These are phyloP conservation scores for Anethum foeniculum DNA, from an alignment of 140 eudicot species.

Conservation along the genomic window DNA sequence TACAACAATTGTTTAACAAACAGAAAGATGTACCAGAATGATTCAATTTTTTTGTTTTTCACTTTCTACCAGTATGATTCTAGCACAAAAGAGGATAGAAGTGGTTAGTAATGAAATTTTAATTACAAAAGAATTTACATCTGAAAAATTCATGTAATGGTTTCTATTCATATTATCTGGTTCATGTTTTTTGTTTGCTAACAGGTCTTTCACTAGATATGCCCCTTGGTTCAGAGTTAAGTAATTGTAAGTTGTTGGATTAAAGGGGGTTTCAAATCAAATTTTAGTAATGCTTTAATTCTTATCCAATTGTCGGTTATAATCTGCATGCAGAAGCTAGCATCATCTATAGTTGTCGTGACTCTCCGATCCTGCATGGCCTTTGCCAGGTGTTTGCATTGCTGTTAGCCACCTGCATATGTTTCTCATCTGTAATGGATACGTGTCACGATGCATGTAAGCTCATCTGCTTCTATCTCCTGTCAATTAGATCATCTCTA, in stretches of 20 bases:
- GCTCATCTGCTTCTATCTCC: not conserved
- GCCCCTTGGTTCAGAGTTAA: not conserved
- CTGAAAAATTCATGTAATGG: not conserved
- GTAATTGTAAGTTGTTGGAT: not conserved
- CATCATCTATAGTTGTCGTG: not conserved
- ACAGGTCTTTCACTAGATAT: not conserved
- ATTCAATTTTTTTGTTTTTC: not conserved
- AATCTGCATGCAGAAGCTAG: not conserved
- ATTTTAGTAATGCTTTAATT: not conserved
- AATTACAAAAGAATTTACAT: not conserved
- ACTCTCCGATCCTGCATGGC: constrained; percentile 6
- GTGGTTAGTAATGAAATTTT: not conserved
- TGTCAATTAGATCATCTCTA: too few species aligned
- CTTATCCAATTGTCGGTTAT: not conserved
- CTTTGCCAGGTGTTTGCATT: not conserved
- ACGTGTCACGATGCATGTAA: not conserved
- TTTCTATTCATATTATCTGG: not conserved
- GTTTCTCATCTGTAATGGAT: not conserved
- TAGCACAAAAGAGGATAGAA: not conserved
- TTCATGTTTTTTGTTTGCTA: not conserved
- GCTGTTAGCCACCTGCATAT: not conserved
- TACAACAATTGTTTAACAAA: not conserved
- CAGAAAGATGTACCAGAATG: not conserved
- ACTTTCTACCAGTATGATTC: not conserved
- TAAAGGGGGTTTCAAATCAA: not conserved